These are phyloP conservation scores for Clitocybe nebularis DNA, from an alignment of 1,284 basidiomycete species.

Conservation along the genomic window DNA sequence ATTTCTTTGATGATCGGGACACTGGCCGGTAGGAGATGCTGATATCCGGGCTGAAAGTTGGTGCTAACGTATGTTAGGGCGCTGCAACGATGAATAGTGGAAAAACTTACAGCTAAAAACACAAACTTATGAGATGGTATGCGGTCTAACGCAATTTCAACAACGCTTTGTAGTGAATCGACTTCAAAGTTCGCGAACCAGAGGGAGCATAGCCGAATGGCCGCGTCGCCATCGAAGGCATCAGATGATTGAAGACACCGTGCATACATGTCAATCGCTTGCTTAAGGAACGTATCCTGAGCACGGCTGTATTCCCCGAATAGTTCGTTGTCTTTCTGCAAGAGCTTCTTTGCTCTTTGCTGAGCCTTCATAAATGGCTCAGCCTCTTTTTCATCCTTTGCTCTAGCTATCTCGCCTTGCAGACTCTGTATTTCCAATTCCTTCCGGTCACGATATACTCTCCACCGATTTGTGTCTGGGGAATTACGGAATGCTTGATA, in stretches of 20 bases:
- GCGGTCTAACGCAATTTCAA: constrained; percentile 48
- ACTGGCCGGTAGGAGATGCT: constrained; percentile 25
- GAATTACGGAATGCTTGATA: constrained; percentile 70
- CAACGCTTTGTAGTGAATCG: constrained; percentile 50
- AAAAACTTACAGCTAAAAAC: constrained; percentile 68
- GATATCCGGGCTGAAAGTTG: constrained; percentile 89
- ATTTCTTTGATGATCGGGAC: constrained; percentile 52
- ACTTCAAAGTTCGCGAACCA: constrained; percentile 87
- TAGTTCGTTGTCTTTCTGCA: constrained; percentile 58
- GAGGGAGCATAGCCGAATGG: constrained; percentile 82
- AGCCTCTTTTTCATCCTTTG: constrained; percentile 23
- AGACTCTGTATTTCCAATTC: constrained; percentile 56
- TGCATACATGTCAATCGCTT: constrained; percentile 84
- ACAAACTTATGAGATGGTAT: constrained; percentile 91
- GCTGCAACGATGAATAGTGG: too few relatives aligned
- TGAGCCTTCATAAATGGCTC: constrained; percentile 25
- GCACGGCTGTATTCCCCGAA: constrained; percentile 59
- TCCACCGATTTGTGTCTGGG: constrained; percentile 69
- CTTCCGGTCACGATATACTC: constrained; percentile 73
- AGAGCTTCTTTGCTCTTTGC: constrained; percentile 30
- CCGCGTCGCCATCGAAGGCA: constrained; percentile 70
- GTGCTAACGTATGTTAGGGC: too few relatives aligned
- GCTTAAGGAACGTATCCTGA: constrained; percentile 63
- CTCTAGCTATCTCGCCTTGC: constrained; percentile 35
- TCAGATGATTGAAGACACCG: constrained; percentile 68